A percentile compares a stretch with the other conserved stretches of the same genome.
Evolutionary conservation across 208 protist genomes (phyloP).

Genomic region (Trypanosoma boissoni): DNA sequence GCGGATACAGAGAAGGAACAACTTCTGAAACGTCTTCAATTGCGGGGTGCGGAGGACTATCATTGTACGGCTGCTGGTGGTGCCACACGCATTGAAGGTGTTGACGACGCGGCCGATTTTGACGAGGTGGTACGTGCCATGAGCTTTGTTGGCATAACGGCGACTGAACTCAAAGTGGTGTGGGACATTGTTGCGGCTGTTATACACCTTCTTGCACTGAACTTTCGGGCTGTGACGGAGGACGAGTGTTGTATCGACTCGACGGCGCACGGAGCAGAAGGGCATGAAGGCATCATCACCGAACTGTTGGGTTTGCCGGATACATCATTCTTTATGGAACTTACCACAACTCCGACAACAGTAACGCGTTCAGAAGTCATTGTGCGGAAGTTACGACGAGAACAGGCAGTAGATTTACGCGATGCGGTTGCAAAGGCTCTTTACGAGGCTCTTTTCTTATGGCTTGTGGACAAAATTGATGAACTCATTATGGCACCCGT

Average conservation of each 20-base stretch:
- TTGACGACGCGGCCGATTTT: slow-evolving; percentile 37
- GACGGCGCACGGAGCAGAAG: slow-evolving; percentile 1
- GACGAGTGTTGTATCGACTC: slow-evolving; percentile 23
- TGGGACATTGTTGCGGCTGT: slow-evolving; percentile 50
- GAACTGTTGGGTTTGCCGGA: slow-evolving; percentile 43
- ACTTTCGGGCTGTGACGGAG: slow-evolving; percentile 23
- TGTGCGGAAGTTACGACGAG: slow-evolving; percentile 33
- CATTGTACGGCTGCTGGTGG: slow-evolving; percentile 40
- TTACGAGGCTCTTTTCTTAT: slow-evolving; percentile 69
- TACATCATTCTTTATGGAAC: slow-evolving; percentile 22
- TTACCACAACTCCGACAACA: slow-evolving; percentile 46
- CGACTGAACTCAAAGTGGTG: slow-evolving; percentile 50
- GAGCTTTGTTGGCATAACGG: slow-evolving; percentile 29
- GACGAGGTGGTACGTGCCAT: slow-evolving; percentile 26
- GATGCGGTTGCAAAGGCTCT: slow-evolving; percentile 71
- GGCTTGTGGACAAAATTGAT: slow-evolving; percentile 76
- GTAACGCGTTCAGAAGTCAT: slow-evolving; percentile 39
- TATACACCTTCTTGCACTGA: slow-evolving; percentile 33
- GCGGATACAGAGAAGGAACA: slow-evolving; percentile 11
- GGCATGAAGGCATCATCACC: slow-evolving; percentile 21
- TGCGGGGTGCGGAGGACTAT: slow-evolving; percentile 26
- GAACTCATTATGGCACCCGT: slow-evolving; percentile 21
- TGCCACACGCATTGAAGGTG: slow-evolving; percentile 30
- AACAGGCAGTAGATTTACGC: slow-evolving; percentile 45
- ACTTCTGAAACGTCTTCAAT: slow-evolving; percentile 7